Base-by-base conservation (phyloP, 2,329 filamentous ascomycete species). In the Whalleya microplaca region DNA sequence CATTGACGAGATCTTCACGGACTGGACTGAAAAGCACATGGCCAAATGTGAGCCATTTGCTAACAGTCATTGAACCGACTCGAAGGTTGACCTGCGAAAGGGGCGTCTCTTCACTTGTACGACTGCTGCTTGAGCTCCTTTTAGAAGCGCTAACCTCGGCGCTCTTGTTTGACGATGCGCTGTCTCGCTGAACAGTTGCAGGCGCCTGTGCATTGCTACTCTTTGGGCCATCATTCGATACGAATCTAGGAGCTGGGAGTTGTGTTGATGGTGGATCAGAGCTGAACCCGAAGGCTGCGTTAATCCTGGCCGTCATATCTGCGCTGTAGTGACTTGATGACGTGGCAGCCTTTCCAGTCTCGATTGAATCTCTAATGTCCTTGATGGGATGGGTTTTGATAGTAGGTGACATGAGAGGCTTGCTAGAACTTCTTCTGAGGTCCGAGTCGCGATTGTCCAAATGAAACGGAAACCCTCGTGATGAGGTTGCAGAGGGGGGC, bases 11-110 rank as follows among this genome's bases (percentile, higher is more conserved):
- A 63, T 91, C 87, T 45, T 91, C 87, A 21, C 91, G 84, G 4
- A 89, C 85, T 10, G 91, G 90, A 64, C 89, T 92, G 75, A 95
- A 93, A 3, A 95, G 78, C 0, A 94, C 89, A 64, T 92, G 88
- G 1, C 91, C 91, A 70, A 94, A 94, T 0, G 89, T 91, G 21
- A 95, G 82, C 91, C 90, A 95, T 69, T 93, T 93, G 79, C 89
- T 92, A 21, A 92, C 91, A 58, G 91, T 92, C 78, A 95, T 86
- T 2, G 90, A 92, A 3, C 88, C 90, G 16, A 92, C 87, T 1
- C 91, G 83, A 20, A 95, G 81, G 67, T 92, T 92, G 59, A 92
- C 88, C 69, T 89, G 87, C 0, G 86, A 84, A 19, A 88, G 74
- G 1, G 87, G 85, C 1, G 86, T 86, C 56, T 82, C 84, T 61